Conservation (phyloP, 441 rosid species). For the Gossypium laxum region DNA sequence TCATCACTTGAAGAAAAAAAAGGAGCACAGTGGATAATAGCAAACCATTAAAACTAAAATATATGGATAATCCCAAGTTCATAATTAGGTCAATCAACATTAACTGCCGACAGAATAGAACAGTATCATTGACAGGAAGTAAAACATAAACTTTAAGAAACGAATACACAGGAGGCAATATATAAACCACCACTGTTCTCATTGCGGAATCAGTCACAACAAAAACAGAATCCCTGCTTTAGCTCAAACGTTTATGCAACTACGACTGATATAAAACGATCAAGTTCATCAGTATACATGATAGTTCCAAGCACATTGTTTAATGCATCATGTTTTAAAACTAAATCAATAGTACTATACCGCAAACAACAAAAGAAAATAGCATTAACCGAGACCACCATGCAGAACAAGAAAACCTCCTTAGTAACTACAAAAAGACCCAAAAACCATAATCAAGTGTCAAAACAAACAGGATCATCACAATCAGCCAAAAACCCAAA, state of each 20-base stretch:
- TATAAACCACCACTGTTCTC: background rate
- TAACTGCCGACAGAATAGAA: background rate
- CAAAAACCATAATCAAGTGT: slow-evolving; percentile 10
- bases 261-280: background rate
- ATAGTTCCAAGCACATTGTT: slow-evolving; percentile 22
- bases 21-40: background rate
- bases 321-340: slow-evolving; percentile 3
- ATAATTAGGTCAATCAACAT: slow-evolving; percentile 7
- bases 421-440: slow-evolving; percentile 2
- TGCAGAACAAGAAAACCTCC: slow-evolving; percentile 18
- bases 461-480: slow-evolving; percentile 11
- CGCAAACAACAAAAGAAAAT: background rate
- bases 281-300: background rate
- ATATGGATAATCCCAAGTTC: background rate
- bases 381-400: background rate
- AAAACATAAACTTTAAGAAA: background rate
- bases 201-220: background rate
- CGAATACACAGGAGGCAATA: background rate
- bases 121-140: background rate
- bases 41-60: background rate
- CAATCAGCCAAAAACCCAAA: background rate
- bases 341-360: slow-evolving; percentile 1
- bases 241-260: background rate
- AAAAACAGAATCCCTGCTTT: slow-evolving; percentile 7
- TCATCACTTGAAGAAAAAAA: background rate